These are phyloP conservation scores for Boletus insuetus DNA, from an alignment of 768 basidiomycete genomes.

Conservation along the genomic window DNA sequence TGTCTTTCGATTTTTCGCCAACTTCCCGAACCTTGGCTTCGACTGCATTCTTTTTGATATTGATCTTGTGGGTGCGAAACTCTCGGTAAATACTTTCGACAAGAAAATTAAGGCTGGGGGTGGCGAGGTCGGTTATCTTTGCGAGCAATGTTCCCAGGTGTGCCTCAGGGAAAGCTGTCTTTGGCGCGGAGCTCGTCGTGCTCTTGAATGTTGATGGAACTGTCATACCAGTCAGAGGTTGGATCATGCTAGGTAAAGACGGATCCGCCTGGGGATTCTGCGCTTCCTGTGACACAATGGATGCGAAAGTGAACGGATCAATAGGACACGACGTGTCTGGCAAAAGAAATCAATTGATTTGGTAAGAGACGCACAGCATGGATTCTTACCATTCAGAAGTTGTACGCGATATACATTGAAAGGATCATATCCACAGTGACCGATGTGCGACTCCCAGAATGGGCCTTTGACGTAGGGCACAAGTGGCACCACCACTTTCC, in stretches of 20 bases:
- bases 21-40: conserved; percentile 80
- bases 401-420: conserved; percentile 77
- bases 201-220: conserved; percentile 27
- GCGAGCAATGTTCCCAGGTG: conserved; percentile 58
- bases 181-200: conserved; percentile 34
- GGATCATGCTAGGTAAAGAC: conserved; percentile 40
- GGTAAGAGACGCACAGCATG: neutral
- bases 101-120: conserved; percentile 61
- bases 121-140: conserved; percentile 60
- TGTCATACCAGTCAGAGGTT: conserved; percentile 15
- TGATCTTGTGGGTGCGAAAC: conserved; percentile 63
- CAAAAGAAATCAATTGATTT: conserved; percentile 1
- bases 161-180: conserved; percentile 65
- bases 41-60: conserved; percentile 81
- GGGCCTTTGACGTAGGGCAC: conserved; percentile 83
- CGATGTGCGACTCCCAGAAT: conserved; percentile 69
- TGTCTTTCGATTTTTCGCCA: conserved; percentile 68
- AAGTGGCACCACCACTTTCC: conserved; percentile 74
- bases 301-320: conserved; percentile 76
- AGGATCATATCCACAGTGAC: conserved; percentile 63
- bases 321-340: conserved; percentile 71
- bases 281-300: conserved; percentile 42
- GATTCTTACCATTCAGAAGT: conserved; percentile 75
- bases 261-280: conserved; percentile 23
- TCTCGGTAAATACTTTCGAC: conserved; percentile 74